Evolutionary conservation across 148 eudicot species (phyloP), one percentile per base, ranked within the genome.

Genomic region (Beta vulgaris): DNA sequence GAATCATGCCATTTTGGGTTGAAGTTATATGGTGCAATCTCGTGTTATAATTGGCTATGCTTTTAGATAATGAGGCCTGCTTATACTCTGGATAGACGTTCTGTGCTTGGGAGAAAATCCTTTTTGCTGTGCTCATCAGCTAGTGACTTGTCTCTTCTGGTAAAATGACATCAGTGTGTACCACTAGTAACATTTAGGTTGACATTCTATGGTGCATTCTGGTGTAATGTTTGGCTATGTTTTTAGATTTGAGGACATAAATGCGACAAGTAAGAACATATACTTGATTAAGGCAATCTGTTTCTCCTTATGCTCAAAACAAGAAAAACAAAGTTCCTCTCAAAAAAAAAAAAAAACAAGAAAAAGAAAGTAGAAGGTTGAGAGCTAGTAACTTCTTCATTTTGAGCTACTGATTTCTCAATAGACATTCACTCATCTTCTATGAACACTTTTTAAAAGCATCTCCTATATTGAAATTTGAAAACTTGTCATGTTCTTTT

Each of bases 401-500:
- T 37, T 3, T 42, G 11, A 16, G 67, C 68, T 58, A 3, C 35
- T 29, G n/a, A 49, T 19, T 70, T 26, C 29, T 70, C 35, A 68
- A 11, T 28, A 4, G 23, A 29, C 29, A 54, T 35, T 8, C 21
- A 5, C 42, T 34, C 25, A 63, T 32, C 6, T 9, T 9, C 13
- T 63, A 28, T 35, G 43, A 63, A 35, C 7, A 19, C 42, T 63
- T 26, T 2, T 3, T 28, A 26, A 28, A 16, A 63, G 26, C 43
- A 34, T 35, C 7, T 9, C 0, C 7, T 1, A 15, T 25, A 9
- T 1, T 29, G 2, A 29, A 13, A 64, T 26, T 35, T 40, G 2
- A 11, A 36, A 25, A 43, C 32, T 26, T 67, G 71, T 42, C 32
- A 3, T 76, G 34, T 59, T 37, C 16, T 49, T 77, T 86, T 75